Evolutionary conservation across 192 early-diverging fungal species (phyloP), one percentile per base, ranked within the genome.

Genomic region (Podila epigama): DNA sequence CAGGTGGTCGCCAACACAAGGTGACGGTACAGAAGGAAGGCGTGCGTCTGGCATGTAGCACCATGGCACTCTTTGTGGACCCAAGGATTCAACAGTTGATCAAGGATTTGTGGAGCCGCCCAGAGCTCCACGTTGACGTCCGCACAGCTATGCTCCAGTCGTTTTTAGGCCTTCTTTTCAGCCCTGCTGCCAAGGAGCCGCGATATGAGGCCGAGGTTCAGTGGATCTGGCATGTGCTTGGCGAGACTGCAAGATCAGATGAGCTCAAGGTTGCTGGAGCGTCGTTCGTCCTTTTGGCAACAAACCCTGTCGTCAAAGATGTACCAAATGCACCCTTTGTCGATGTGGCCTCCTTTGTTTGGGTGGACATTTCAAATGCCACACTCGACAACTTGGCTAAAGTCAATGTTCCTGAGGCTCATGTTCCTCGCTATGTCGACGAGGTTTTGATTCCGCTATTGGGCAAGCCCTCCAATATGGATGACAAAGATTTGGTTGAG

Each of bases 11-110:
- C 2, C 73, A 68, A 29, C 54, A 58, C 18, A 77, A 77, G 60
- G 66, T 77, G n/a, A 77, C 73, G 5, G 65, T 77, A 2, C 73
- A 77, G 33, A 77, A 77, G 34, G 73, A 77, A 41, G 73, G 73
- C 31, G 34, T 77, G 10, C 65, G 73, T 11, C 35, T 77, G 8
- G 73, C 61, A 2, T 66, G 63, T 36, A 29, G 51, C 35, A 77
- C 34, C 33, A 59, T 77, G 60, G 31, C 15, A 12, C 50, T 77
- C 28, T 35, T 77, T 25, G 18, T 12, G 15, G 51, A 68, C 27
- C 29, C 65, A 16, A 63, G 29, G 27, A 60, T 77, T 25, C 51
- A 20, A 3, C 11, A 39, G 1, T 12, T 77, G 61, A 53, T 68
- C 50, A 55, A 77, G 51, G 73, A 59, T 28, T 27, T 77, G 15